Conservation (phyloP, 2,329 filamentous ascomycete species). For the Pestalotiopsis sp. region DNA sequence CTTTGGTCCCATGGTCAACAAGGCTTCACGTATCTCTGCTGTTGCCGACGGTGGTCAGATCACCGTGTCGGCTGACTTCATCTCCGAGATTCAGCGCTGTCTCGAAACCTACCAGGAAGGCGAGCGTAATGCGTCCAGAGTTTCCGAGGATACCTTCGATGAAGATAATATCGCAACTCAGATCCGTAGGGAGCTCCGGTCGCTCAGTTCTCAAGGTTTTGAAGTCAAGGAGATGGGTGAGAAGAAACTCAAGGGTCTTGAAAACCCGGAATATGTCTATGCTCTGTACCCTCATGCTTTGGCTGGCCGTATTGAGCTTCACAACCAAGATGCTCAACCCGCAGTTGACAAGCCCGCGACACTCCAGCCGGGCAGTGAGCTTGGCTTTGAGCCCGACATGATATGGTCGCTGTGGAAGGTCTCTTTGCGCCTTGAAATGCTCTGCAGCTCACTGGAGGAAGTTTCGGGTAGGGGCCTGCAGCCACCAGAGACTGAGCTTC, state of each 20-base stretch:
- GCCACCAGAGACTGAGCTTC: conserved; percentile 79
- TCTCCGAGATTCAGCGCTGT: conserved; percentile 90
- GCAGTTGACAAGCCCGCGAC: conserved; percentile 60
- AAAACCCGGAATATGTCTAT: conserved; percentile 96
- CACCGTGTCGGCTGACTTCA: conserved; percentile 95
- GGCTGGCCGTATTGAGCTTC: conserved; percentile 76
- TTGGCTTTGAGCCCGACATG: conserved; percentile 78
- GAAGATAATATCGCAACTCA: conserved; percentile 75
- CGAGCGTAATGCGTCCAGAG: conserved; percentile 70
- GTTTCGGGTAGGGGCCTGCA: conserved; percentile 66
- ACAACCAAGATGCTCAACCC: conserved; percentile 50
- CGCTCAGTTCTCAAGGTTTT: conserved; percentile 88
- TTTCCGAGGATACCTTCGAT: conserved; percentile 74
- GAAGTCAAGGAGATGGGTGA: conserved; percentile 97
- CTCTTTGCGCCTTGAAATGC: conserved; percentile 86
- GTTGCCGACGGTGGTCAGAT: conserved; percentile 97
- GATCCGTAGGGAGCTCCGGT: conserved; percentile 85
- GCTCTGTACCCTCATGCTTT: conserved; percentile 92
- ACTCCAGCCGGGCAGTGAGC: conserved; percentile 66
- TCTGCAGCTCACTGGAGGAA: conserved; percentile 87
- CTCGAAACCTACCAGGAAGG: conserved; percentile 87
- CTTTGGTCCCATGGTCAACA: conserved; percentile 99
- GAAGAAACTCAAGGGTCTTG: conserved; percentile 91
- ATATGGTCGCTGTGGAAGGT: conserved; percentile 92
- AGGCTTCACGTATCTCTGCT: conserved; percentile 88